phyloP scores from a whole-genome alignment of 768 basidiomycete species.

The Dacryopinax primogenitus region DNA sequence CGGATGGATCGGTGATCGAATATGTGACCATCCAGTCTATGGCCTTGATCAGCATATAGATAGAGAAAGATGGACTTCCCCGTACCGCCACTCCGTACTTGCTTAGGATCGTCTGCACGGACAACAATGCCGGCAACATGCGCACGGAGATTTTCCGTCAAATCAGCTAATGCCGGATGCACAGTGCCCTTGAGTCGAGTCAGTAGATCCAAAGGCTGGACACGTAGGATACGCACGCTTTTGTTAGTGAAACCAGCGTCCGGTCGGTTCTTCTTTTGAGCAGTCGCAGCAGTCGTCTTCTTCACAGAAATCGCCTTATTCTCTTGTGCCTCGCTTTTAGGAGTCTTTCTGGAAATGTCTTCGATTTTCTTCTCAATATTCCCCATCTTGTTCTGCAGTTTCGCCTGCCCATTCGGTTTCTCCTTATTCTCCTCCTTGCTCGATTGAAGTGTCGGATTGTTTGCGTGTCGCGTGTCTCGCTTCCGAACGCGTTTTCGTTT shows the following conservation, averaged over 20 bases:
- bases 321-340: not conserved
- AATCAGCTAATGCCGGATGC: not conserved
- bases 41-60: not conserved
- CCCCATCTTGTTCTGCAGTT: not conserved
- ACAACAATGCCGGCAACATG: constrained; percentile 3
- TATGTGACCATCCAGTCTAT: constrained; percentile 6
- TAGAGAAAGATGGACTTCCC: not conserved
- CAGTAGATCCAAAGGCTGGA: not conserved
- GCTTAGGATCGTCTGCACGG: not conserved
- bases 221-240: not conserved
- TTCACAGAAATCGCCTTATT: not conserved
- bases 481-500: constrained; percentile 1
- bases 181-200: not conserved
- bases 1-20: not conserved
- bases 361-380: not conserved
- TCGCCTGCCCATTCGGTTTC: not conserved
- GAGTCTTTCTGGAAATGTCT: not conserved
- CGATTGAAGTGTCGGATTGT: not conserved
- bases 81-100: not conserved
- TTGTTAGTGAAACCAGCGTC: not conserved
- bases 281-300: not conserved
- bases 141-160: not conserved
- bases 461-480: constrained; percentile 4
- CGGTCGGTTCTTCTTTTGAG: not conserved
- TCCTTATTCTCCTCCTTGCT: not conserved